A percentile compares a stretch with the other conserved stretches of the same genome.
These are phyloP conservation scores for Pterocarpus macrocarpus DNA, from an alignment of 306 rosid species.

Conservation along the genomic window DNA sequence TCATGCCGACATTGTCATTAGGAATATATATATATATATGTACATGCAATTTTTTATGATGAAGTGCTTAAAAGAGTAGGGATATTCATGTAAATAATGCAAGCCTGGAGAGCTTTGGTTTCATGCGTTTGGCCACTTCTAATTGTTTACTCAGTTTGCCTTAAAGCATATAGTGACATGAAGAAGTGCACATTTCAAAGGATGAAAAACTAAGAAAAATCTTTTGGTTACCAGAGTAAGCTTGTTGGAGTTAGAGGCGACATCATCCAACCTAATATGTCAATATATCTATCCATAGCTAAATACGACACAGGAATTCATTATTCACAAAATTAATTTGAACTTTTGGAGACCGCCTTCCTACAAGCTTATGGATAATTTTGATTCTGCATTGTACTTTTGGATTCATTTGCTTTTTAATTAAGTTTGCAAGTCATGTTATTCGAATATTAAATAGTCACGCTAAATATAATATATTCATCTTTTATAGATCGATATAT, in stretches of 20 bases:
- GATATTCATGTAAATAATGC: background rate
- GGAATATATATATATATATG: background rate
- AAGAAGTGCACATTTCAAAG: background rate
- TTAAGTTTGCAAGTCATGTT: too few relatives aligned
- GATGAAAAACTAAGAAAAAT: background rate
- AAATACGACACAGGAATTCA: background rate
- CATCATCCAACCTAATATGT: constrained; percentile 22
- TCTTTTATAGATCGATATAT: too few relatives aligned
- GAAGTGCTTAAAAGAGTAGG: background rate
- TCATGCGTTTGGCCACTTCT: constrained; percentile 31
- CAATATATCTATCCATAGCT: background rate
- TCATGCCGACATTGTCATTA: constrained; percentile 13
- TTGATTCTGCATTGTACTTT: too few relatives aligned
- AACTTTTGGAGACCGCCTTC: background rate
- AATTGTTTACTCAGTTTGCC: constrained; percentile 18
- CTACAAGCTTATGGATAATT: background rate
- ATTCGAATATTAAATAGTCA: too few relatives aligned
- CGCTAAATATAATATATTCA: too few relatives aligned
- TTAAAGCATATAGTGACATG: constrained; percentile 12
- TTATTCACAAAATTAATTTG: too few relatives aligned
- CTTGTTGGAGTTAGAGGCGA: constrained; percentile 36
- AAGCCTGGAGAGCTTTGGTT: constrained; percentile 28
- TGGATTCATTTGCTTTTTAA: background rate
- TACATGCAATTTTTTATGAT: background rate
- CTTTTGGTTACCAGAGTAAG: constrained; percentile 34